These are phyloP conservation scores for Mycena leptocephala DNA, from an alignment of 768 basidiomycete genomes.

Conservation along the genomic window DNA sequence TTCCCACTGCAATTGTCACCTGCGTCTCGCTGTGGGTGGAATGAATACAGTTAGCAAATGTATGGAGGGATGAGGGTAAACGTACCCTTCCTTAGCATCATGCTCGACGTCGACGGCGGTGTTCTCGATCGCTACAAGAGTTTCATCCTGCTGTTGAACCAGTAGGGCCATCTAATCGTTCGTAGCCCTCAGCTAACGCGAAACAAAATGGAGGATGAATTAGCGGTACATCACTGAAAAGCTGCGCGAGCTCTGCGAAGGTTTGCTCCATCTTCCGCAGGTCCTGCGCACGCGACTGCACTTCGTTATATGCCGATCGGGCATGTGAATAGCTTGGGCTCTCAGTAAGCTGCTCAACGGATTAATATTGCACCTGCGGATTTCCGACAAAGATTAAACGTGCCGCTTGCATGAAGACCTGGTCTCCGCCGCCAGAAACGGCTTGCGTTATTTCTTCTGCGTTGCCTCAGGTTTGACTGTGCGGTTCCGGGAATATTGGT, in stretches of 20 bases:
- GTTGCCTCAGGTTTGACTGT: constrained; percentile 92
- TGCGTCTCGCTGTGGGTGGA: background rate
- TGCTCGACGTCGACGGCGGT: constrained; percentile 75
- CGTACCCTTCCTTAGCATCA: constrained; percentile 83
- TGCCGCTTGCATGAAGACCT: constrained; percentile 88
- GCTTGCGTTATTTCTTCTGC: constrained; percentile 80
- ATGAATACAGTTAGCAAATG: background rate
- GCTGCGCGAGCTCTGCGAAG: constrained; percentile 88
- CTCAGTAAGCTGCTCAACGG: constrained; percentile 69
- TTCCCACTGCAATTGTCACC: background rate
- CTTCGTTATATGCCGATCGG: constrained; percentile 87
- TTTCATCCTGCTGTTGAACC: constrained; percentile 86
- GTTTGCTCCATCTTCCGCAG: constrained; percentile 90
- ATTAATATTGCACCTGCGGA: background rate
- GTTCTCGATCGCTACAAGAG: constrained; percentile 74
- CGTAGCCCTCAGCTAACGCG: background rate
- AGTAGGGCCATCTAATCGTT: constrained; percentile 79
- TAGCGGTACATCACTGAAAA: constrained; percentile 84
- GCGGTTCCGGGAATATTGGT: background rate
- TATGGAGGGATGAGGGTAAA: background rate
- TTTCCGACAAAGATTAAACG: constrained; percentile 24
- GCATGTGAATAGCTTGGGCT: constrained; percentile 91
- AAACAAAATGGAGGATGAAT: background rate
- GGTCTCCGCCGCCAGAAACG: constrained; percentile 74
- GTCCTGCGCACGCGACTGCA: constrained; percentile 91